Percentiles rank a stretch among this genome's conserved stretches.
Evolutionary conservation across 1,284 basidiomycete genomes (phyloP).

Genomic region (Fistulina hepatica): DNA sequence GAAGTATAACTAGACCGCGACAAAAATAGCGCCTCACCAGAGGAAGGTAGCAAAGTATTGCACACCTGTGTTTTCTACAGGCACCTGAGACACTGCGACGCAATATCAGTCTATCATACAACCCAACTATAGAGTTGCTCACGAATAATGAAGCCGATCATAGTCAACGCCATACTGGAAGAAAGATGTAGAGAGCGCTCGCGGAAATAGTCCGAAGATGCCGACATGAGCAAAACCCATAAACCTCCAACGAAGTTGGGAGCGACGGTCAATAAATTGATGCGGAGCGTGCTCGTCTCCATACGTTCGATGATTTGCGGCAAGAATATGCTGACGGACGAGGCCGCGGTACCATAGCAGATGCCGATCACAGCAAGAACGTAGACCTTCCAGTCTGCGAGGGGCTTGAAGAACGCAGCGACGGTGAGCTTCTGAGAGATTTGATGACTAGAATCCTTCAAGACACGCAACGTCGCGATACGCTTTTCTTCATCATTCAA

Average conservation of each 20-base stretch:
- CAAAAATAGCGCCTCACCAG: conserved; percentile 1
- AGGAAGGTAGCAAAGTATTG: conserved; percentile 8
- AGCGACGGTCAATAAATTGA: conserved; percentile 8
- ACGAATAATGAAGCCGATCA: conserved; percentile 6
- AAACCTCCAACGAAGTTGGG: conserved; percentile 1
- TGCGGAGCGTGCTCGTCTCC: conserved; percentile 2
- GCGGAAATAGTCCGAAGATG: conserved; percentile 1
- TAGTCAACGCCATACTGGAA: background rate
- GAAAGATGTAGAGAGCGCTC: conserved; percentile 2
- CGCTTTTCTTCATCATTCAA: too few species aligned
- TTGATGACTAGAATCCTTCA: too few species aligned
- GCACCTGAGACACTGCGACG: too few species aligned
- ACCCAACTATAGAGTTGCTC: too few species aligned
- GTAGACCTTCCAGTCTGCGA: conserved; percentile 6
- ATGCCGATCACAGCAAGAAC: conserved; percentile 4
- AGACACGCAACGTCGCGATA: too few species aligned
- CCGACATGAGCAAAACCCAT: conserved; percentile 1
- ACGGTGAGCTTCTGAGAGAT: too few species aligned
- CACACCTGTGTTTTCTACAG: conserved; percentile 3
- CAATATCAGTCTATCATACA: too few species aligned
- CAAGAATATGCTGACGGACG: conserved; percentile 5
- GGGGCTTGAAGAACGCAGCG: conserved; percentile 4
- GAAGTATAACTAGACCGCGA: too few species aligned
- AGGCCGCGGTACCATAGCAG: too few species aligned
- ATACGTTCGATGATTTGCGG: conserved; percentile 6